A percentile compares a stretch with the other conserved stretches of the same genome.
phyloP scores from a whole-genome alignment of 352 stramenopile species.

The Halophytophthora polymorphica region DNA sequence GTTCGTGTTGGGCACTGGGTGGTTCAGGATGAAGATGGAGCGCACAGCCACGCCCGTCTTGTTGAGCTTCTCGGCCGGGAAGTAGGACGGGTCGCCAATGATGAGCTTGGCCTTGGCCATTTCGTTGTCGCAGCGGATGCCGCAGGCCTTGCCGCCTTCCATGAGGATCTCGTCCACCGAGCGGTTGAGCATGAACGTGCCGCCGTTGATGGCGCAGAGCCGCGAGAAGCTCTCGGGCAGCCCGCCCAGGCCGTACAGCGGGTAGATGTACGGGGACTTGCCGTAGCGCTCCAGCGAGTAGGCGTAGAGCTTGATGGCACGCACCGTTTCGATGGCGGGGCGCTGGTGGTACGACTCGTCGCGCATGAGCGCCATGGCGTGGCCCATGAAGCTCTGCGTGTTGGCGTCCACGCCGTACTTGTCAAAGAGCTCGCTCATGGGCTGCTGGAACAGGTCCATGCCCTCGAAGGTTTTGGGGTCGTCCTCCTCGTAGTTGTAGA shows the following conservation, averaged over 20 bases:
- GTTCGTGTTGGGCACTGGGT: slow-evolving; percentile 97
- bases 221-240: slow-evolving; percentile 99
- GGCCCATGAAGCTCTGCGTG: slow-evolving; percentile 99
- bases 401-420: slow-evolving; percentile 97
- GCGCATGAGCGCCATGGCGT: slow-evolving; percentile 98
- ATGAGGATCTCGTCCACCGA: slow-evolving; percentile 93
- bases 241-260: slow-evolving; percentile 97
- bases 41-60: slow-evolving; percentile 95
- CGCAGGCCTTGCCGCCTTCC: slow-evolving; percentile 92
- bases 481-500: slow-evolving; percentile 95
- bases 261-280: slow-evolving; percentile 99
- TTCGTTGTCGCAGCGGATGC: slow-evolving; percentile 90
- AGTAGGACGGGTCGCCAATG: slow-evolving; percentile 99
- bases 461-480: slow-evolving; percentile 90
- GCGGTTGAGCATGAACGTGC: slow-evolving; percentile 99
- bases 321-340: slow-evolving; percentile 92
- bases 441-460: slow-evolving; percentile 94
- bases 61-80: slow-evolving; percentile 90
- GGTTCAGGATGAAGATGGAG: slow-evolving; percentile 99
- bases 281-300: slow-evolving; percentile 96
- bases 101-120: slow-evolving; percentile 97
- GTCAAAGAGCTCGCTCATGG: slow-evolving; percentile 97
- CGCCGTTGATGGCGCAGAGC: slow-evolving; percentile 98
- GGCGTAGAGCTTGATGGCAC: slow-evolving; percentile 97
- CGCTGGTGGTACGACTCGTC: slow-evolving; percentile 87